phyloP scores from a whole-genome alignment of 805 yeast genomes.

The Alloascoidea hylecoeti region DNA sequence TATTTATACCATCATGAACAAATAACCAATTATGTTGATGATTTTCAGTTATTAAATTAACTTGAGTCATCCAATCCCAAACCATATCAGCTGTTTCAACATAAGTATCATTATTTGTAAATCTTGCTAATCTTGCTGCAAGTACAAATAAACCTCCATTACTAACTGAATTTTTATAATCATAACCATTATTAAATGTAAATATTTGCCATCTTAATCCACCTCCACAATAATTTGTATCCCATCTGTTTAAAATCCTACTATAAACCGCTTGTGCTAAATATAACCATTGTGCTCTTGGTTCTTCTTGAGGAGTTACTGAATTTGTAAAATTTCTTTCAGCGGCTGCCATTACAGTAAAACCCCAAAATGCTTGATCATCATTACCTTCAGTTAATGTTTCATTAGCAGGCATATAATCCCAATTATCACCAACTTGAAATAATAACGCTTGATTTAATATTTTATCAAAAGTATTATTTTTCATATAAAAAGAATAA shows the following conservation, averaged over 20 bases:
- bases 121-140: slow-evolving; percentile 75
- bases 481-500: no score
- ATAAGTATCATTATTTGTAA: slow-evolving; percentile 57
- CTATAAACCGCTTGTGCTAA: slow-evolving; percentile 77
- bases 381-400: slow-evolving; percentile 82
- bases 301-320: slow-evolving; percentile 38
- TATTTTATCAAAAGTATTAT: slow-evolving; percentile 42
- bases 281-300: slow-evolving; percentile 65
- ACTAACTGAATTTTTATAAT: slow-evolving; percentile 79
- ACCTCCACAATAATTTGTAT: slow-evolving; percentile 43
- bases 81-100: slow-evolving; percentile 58
- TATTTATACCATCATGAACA: slow-evolving; percentile 65
- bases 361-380: slow-evolving; percentile 91
- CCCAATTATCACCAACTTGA: slow-evolving; percentile 51
- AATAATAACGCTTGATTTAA: slow-evolving; percentile 46
- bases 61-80: slow-evolving; percentile 57
- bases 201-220: slow-evolving; percentile 91
- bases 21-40: slow-evolving; percentile 11
- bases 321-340: slow-evolving; percentile 76
- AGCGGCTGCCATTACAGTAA: slow-evolving; percentile 73
- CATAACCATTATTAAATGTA: slow-evolving; percentile 77
- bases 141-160: slow-evolving; percentile 71
- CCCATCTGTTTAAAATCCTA: slow-evolving; percentile 78
- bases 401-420: slow-evolving; percentile 73
- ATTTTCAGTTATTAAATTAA: slow-evolving; percentile 25